A percentile compares a stretch with the other conserved stretches of the same genome.
Conservation (phyloP, 192 early-diverging fungal species). For the Mortierella hygrophila region DNA sequence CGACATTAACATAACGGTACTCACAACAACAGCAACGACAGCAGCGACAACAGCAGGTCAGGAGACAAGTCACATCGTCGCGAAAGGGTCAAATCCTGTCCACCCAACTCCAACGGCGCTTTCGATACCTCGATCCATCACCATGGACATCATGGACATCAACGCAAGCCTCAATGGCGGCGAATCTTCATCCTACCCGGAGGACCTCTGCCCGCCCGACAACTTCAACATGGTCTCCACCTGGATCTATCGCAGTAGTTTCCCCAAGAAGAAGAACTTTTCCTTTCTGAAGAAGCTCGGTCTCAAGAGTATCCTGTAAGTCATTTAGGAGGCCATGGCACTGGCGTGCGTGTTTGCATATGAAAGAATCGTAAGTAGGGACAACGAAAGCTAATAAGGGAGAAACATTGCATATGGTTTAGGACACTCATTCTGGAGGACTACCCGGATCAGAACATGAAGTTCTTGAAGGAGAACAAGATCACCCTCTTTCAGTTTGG, state of each 20-base stretch:
- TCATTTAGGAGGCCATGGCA: conserved; percentile 9
- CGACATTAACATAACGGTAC: neutral
- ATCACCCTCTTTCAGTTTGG: conserved; percentile 90
- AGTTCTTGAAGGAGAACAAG: conserved; percentile 82
- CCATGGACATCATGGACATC: conserved; percentile 37
- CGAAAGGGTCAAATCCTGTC: neutral
- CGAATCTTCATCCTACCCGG: conserved; percentile 62
- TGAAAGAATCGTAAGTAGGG: neutral
- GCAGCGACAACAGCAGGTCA: neutral
- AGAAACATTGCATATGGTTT: neutral
- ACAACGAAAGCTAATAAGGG: neutral
- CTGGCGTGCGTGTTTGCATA: neutral
- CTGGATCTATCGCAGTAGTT: conserved; percentile 94
- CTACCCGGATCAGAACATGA: conserved; percentile 89
- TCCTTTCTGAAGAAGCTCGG: conserved; percentile 89
- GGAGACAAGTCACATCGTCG: neutral
- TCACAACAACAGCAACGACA: neutral
- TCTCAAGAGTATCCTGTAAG: conserved; percentile 89
- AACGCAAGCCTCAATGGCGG: conserved; percentile 21
- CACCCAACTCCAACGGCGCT: conserved; percentile 8
- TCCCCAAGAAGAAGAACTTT: conserved; percentile 94
- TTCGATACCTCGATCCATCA: conserved; percentile 30
- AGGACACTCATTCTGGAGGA: conserved; percentile 95
- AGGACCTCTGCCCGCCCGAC: conserved; percentile 86
- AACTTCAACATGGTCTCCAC: conserved; percentile 98